These are phyloP conservation scores for Eimeria necatrix DNA, from an alignment of 169 alveolate genomes.

Conservation along the genomic window DNA sequence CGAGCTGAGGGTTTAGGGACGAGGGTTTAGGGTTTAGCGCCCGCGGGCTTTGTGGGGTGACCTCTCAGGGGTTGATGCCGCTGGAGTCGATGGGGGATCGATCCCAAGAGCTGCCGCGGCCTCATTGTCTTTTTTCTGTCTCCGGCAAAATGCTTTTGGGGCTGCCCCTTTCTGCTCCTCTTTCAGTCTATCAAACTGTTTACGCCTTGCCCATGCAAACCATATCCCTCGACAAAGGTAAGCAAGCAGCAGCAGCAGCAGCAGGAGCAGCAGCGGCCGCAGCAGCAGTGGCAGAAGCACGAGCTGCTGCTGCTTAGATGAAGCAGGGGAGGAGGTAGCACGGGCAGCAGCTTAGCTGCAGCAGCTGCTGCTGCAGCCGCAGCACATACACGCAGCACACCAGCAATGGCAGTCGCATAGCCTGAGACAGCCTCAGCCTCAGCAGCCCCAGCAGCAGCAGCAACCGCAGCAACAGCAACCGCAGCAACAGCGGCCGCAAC, in stretches of 20 bases:
- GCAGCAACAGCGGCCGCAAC: neutral
- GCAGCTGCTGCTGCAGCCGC: too few species aligned
- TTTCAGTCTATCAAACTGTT: slow-evolving; percentile 93
- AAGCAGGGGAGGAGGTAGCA: neutral
- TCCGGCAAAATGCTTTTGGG: slow-evolving; percentile 97
- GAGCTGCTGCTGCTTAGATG: neutral
- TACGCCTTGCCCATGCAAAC: slow-evolving; percentile 98
- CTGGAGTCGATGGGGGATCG: slow-evolving; percentile 29
- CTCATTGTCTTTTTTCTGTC: slow-evolving; percentile 83
- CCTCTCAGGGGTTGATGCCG: slow-evolving; percentile 70
- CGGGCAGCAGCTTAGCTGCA: too few species aligned
- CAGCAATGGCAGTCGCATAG: too few species aligned
- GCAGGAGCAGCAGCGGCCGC: neutral
- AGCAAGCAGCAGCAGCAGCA: neutral
- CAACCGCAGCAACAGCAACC: neutral
- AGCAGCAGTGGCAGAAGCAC: neutral
- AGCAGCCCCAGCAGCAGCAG: neutral
- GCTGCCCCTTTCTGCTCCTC: slow-evolving; percentile 95
- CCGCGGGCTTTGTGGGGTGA: neutral
- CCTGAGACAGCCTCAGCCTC: neutral
- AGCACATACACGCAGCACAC: too few species aligned
- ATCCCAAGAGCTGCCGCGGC: slow-evolving; percentile 46
- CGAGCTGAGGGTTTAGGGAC: neutral
- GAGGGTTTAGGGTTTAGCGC: neutral
- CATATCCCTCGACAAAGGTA: slow-evolving; percentile 96